Evolutionary conservation across 2,329 filamentous ascomycete species (phyloP), one percentile per base, ranked within the genome.

Genomic region (Alternaria panax): DNA sequence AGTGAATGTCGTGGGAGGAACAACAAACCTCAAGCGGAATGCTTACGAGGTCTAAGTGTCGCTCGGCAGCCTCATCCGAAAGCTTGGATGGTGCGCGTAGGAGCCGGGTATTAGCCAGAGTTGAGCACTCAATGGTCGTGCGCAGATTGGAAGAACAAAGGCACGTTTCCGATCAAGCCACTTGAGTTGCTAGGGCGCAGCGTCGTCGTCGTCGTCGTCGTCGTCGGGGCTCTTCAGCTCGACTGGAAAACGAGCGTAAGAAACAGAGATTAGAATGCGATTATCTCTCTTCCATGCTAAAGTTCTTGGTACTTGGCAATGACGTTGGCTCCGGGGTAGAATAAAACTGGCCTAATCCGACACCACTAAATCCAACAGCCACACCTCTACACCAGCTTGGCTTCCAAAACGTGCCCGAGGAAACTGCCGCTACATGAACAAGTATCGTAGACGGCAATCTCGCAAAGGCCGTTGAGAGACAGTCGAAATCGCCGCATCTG

Each of bases 241-340:
- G 25, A 18, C 40, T 5, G 38, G 28, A 38, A 32, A 27, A 28
- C 30, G 46, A 46, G 38, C 45, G 38, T 30, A 38, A 36, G 56
- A 55, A 18, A 24, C 28, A 28, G 52, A 48, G 51, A 48, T 42
- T 55, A 54, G 43, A 40, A 55, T 55, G 32, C 40, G 51, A 59
- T 45, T 41, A 41, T 54, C 36, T 46, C 40, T 50, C 56, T 41
- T 40, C 45, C 22, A 55, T 45, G 43, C 56, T 59, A 59, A 59
- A 59, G 51, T 25, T 43, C 56, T 59, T 59, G 51, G 56, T 55
- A 45, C 56, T 59, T 59, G 56, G 56, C 56, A 32, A 50, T 59
- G 56, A 59, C 56, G 56, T 59, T 59, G 38, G 56, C 28, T 46
- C 43, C 28, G 38, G 43, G 51, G 18, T 14, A 18, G 38, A n/a